These are phyloP conservation scores for Calonectria fujianensis DNA, from an alignment of 2,329 filamentous ascomycete genomes.

Conservation along the genomic window DNA sequence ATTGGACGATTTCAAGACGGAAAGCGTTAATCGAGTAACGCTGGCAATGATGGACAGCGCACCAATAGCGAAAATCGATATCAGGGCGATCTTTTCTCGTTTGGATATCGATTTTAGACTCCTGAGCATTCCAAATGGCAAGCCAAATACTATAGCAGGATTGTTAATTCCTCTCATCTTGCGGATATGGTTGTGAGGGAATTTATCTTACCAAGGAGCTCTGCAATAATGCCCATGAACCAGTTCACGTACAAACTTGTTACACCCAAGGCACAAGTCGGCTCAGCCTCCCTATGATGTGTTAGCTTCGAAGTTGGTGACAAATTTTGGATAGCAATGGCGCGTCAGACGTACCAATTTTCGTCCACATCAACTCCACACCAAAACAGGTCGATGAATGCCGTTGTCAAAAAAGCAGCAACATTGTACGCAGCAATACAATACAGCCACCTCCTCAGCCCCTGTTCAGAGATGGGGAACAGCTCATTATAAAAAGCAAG, in stretches of 20 bases:
- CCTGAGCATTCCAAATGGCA: constrained; percentile 23
- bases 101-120: not conserved
- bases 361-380: not conserved
- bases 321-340: not conserved
- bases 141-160: not conserved
- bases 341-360: constrained; percentile 5
- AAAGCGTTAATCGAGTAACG: constrained; percentile 2
- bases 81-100: constrained; percentile 5
- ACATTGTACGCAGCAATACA: not conserved
- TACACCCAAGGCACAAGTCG: not conserved
- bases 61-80: constrained; percentile 14
- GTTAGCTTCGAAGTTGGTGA: not conserved
- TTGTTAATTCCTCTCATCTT: not conserved
- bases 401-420: not conserved
- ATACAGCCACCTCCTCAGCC: constrained; percentile 15
- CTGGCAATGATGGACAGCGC: constrained; percentile 18
- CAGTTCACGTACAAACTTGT: not conserved
- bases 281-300: not conserved
- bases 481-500: constrained; percentile 20
- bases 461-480: constrained; percentile 19
- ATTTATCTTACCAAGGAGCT: constrained; percentile 6
- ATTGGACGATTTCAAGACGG: constrained; percentile 11
- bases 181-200: not conserved
- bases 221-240: constrained; percentile 19
- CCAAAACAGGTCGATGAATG: constrained; percentile 16